Base-by-base conservation (phyloP, 495 filamentous ascomycete species). In the Hypoxylon intermedium region DNA sequence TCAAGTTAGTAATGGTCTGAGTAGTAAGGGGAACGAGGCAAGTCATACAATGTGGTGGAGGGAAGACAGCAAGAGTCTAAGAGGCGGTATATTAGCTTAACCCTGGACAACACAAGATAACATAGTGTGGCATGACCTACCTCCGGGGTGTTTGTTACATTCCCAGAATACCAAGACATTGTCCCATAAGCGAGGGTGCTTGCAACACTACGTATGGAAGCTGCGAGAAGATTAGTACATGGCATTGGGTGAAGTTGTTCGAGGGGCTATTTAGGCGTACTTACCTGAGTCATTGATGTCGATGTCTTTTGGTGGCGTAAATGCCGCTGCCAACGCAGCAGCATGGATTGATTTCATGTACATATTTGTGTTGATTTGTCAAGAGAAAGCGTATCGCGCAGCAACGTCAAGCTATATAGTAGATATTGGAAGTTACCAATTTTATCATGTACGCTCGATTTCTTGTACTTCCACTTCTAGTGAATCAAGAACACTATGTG, bases 81-180 rank as follows among this genome's bases (percentile, higher is more conserved):
- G 12, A 26, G 19, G 40, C 15, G 40, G 23, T 6, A 21, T 79
- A 24, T 70, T 44, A 70, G 68, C 37, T 20, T 7, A 18, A 6
- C 9, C 26, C 33, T 15, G 44, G 20, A 21, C 5, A 24, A 56
- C n/a, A 30, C 16, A 40, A 12, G 15, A 55, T 18, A 52, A 13
- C n/a, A 16, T 83, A 67, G 46, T n/a, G 78, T n/a, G 6, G 41
- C 19, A 42, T 40, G 9, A 5, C 43, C 36, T 60, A 72, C 67
- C 74, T 52, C 83, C 6, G 85, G 85, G 7, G 79, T 77, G 42
- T 85, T 83, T 3, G 85, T 84, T 4, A 79, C 69, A 60, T 84
- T 85, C 30, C 89, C 89, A 0, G 82, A 82, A 68, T 92, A 92
- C 65, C 83, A 87, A 1, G 72, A 74, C 80, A 86, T 85, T 59